Base-by-base conservation (phyloP, 1,284 basidiomycete genomes). In the Pascua guehoae region DNA sequence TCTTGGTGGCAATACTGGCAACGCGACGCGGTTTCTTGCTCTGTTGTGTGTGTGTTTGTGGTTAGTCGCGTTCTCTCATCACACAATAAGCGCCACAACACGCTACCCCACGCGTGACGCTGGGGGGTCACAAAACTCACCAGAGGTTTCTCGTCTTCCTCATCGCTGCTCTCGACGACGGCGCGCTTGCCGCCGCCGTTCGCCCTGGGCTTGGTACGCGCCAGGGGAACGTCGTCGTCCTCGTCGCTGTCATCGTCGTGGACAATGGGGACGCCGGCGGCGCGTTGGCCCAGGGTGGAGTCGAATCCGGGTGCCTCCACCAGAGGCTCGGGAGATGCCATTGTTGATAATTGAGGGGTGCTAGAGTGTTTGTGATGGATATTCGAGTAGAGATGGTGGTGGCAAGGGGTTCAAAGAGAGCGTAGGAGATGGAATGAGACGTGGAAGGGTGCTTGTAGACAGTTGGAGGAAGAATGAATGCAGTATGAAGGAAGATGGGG, bases 121-220 rank as follows among this genome's bases (percentile, higher is more conserved):
- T n/a, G n/a, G 9, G 24, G 24, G 24, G 4, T 32, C 24, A 3
- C 24, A 32, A 12, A 12, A 67, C 75, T 62, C 54, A 76, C 76
- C 58, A 77, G 57, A 48, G 78, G 78, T 51, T 69, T 32, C 24
- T 32, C 24, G 24, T 32, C 67, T 12, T 76, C 76, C 41, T 74
- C 72, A 38, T 74, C 75, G 41, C 66, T 65, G 58, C 57, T 68
- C 7, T 52, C 53, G 43, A 56, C 57, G 12, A 52, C 57, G 4
- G 50, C 58, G 36, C 63, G 57, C 45, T 71, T 72, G 17, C 69
- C 24, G 24, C 24, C 24, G 24, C 24, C 66, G 15, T 69, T 67
- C 51, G 69, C 58, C 53, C 61, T 61, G 61, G 53, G 15, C 46
- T 43, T 43, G 12, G 24, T 7, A 7, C 53, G 52, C 3, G 58